Base-by-base conservation (phyloP, 331 rosid genomes). In the Malus hybrid region DNA sequence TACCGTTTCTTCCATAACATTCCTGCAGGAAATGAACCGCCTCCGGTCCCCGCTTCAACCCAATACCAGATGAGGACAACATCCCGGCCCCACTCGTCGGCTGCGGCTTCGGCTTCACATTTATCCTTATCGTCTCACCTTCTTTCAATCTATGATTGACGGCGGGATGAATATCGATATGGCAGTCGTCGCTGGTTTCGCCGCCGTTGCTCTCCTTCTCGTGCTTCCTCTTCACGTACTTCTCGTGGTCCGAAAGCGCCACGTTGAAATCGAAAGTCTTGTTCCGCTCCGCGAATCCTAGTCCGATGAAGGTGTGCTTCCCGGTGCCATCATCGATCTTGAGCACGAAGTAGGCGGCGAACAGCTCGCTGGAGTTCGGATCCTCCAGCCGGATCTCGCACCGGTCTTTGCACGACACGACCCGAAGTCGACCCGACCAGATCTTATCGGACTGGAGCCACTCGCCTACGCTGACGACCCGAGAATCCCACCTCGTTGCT, bases 361-460 rank as follows among this genome's bases (percentile, higher is more conserved):
- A 94, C n/a, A 94, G 93, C 60, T 94, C 99, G 29, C 91, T 89
- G 52, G 93, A 87, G 83, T 80, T 87, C 1, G 99, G 97, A 74
- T 94, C 99, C 83, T 94, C 99, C 50, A 94, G 80, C 13, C 99
- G 97, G 92, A 94, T 94, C 97, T 94, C 99, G 70, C 99, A 94
- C 29, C 97, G 96, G 74, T 90, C 90, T 65, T 86, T 88, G 66
- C 99, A 88, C 5, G 97, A 94, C 0, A 92, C 97, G 34, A 94
- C 97, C 12, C 99, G 86, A 52, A 92, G 92, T 44, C 99, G 92
- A 20, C 99, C 99, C 63, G 97, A 77, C 97, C 99, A 94, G 84
- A 94, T 92, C 89, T 89, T 94, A 46, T 94, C 97, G 72, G 99
- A 92, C 74, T 94, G 99, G 1, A 94, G 93, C 99, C 99, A 94